A percentile compares a stretch with the other conserved stretches of the same genome.
phyloP scores from a whole-genome alignment of 495 filamentous ascomycete species.

The Neurospora sp. region DNA sequence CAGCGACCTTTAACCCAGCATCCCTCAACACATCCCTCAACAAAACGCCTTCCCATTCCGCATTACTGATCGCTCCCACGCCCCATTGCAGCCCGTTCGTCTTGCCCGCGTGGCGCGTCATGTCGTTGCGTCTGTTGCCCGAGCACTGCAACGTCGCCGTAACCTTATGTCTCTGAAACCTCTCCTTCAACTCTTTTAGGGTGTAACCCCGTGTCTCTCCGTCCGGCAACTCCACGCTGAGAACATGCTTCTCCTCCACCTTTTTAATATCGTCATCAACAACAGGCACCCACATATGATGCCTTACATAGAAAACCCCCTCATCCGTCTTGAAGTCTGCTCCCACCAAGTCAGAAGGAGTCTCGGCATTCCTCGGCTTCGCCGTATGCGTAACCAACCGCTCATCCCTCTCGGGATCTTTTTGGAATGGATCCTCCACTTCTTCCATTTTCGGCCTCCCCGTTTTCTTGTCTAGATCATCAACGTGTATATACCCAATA shows the following conservation, averaged over 20 bases:
- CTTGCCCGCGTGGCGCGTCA: slow-evolving; percentile 41
- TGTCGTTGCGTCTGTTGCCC: slow-evolving; percentile 51
- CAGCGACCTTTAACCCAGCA: slow-evolving; percentile 28
- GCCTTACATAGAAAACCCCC: slow-evolving; percentile 48
- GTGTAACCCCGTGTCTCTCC: slow-evolving; percentile 41
- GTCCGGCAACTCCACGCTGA: slow-evolving; percentile 45
- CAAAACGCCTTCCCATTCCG: slow-evolving; percentile 50
- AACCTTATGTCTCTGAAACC: slow-evolving; percentile 44
- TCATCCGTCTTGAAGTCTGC: slow-evolving; percentile 42
- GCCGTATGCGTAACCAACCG: slow-evolving; percentile 34
- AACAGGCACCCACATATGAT: slow-evolving; percentile 53
- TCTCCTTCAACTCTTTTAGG: slow-evolving; percentile 40
- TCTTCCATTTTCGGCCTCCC: slow-evolving; percentile 24
- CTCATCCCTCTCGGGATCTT: slow-evolving; percentile 40
- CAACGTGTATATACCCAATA: slow-evolving; percentile 41
- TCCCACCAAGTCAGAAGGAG: slow-evolving; percentile 34
- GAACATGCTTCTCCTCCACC: slow-evolving; percentile 28
- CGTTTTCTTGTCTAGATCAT: slow-evolving; percentile 40
- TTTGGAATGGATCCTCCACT: slow-evolving; percentile 46
- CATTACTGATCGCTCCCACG: slow-evolving; percentile 48
- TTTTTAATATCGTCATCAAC: slow-evolving; percentile 15
- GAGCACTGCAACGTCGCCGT: slow-evolving; percentile 50
- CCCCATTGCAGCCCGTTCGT: slow-evolving; percentile 52
- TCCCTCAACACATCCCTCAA: slow-evolving; percentile 49
- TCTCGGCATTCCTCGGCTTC: slow-evolving; percentile 50